phyloP scores from a whole-genome alignment of 305 asterid genomes.

The Fraxinus sp. region DNA sequence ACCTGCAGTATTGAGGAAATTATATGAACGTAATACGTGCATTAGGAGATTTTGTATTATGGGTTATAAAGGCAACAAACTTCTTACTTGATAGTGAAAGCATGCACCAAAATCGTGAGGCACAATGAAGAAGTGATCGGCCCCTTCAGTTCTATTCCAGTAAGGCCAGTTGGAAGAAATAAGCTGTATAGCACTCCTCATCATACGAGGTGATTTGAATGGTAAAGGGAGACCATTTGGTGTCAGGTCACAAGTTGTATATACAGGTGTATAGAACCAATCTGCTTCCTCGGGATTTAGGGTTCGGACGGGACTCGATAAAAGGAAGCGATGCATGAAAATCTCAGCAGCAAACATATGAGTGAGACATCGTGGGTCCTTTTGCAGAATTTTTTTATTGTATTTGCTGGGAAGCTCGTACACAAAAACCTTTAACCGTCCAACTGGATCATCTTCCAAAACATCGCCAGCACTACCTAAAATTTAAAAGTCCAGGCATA shows the following conservation, averaged over 20 bases:
- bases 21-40: neutral
- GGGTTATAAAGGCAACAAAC: neutral
- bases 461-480: slow-evolving; percentile 77
- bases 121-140: slow-evolving; percentile 64
- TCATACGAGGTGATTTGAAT: slow-evolving; percentile 65
- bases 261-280: slow-evolving; percentile 67
- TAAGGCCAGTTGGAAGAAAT: slow-evolving; percentile 67
- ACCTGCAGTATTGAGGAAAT: neutral
- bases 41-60: neutral
- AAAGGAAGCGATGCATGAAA: slow-evolving; percentile 56
- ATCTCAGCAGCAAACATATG: slow-evolving; percentile 77
- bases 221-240: slow-evolving; percentile 68
- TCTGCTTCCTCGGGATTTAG: slow-evolving; percentile 67
- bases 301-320: slow-evolving; percentile 59
- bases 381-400: slow-evolving; percentile 57
- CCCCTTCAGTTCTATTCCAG: slow-evolving; percentile 66
- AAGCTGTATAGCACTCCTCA: slow-evolving; percentile 66
- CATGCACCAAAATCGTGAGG: slow-evolving; percentile 67
- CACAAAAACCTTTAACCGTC: slow-evolving; percentile 59
- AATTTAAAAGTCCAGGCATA: slow-evolving; percentile 3
- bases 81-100: slow-evolving; percentile 60
- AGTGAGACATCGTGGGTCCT: slow-evolving; percentile 61
- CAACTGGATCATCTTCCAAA: slow-evolving; percentile 69
- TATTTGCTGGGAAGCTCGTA: slow-evolving; percentile 71
- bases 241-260: slow-evolving; percentile 58